phyloP scores from a whole-genome alignment of 176 grass and related monocot species.

The Lolium perenne region DNA sequence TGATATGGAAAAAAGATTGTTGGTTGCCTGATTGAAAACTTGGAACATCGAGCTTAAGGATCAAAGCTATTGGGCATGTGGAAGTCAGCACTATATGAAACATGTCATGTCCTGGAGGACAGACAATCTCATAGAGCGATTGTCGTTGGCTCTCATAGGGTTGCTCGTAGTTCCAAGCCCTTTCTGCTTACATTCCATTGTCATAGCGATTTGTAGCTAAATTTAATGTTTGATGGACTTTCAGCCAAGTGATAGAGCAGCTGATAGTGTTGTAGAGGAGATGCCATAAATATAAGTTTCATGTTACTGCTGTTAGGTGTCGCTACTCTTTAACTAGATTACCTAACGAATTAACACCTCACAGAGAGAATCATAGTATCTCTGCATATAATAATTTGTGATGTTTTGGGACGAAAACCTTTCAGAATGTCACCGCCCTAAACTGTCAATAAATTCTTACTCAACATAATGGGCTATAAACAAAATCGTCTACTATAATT shows the following conservation, averaged over 20 bases:
- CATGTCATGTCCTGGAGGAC: slow-evolving; percentile 1
- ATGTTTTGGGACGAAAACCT: slow-evolving; percentile 19
- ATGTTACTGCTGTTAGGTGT: slow-evolving; percentile 11
- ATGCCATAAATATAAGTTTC: slow-evolving; percentile 2
- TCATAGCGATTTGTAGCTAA: not conserved
- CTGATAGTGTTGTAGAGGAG: not conserved
- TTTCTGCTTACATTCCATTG: slow-evolving; percentile 1
- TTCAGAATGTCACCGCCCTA: not conserved
- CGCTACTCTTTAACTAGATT: not conserved
- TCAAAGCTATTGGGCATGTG: not conserved
- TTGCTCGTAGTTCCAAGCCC: not conserved
- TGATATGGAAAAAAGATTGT: not conserved
- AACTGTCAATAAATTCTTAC: not conserved
- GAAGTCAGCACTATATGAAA: not conserved
- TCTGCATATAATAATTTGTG: not conserved
- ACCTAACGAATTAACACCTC: not conserved
- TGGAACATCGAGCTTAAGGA: not conserved
- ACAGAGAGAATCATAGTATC: not conserved
- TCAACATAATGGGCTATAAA: not conserved
- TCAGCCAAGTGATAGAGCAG: not conserved
- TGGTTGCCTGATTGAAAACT: slow-evolving; percentile 17
- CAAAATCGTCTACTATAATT: not conserved
- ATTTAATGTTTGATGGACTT: not conserved
- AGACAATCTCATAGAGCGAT: not conserved
- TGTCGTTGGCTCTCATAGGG: not conserved